Evolutionary conservation across 148 eudicot species (phyloP), one percentile per base, ranked within the genome.

Genomic region (Hydrangea macrophylla): DNA sequence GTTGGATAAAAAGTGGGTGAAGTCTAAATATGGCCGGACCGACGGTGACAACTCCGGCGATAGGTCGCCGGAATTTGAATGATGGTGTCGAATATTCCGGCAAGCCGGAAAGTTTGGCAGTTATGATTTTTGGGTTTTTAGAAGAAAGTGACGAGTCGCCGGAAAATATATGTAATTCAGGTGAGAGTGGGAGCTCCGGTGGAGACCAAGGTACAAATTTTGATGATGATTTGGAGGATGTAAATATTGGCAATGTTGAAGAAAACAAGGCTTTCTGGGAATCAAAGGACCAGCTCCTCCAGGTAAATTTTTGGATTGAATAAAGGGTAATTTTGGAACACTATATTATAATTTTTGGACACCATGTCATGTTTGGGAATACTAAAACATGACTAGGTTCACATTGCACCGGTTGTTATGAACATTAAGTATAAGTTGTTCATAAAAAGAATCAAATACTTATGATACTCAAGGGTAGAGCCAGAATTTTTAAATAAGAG

Each of bases 181-280:
- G 36, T 8, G 64, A 35, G 36, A 55, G 60, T 23, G 55, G 40
- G 23, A 18, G 53, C 36, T 67, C 24, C 1, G 64, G 17, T 1
- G 56, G 40, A 39, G 0, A 42, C 4, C 37, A 32, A 9, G 48
- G 35, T 17, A 24, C 20, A 4, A 64, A 48, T 2, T 13, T 55
- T 13, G 55, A 48, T 1, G 73, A 70, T 10, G 71, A 73, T 7
- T 45, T 39, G 17, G 68, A 59, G 64, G 65, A 64, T 10, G 60
- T 10, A 6, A 73, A 67, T 17, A 31, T 13, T 5, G 35, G 24
- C 60, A 64, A 32, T 65, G 58, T 26, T 11, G 74, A 73, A 22
- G 72, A 60, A 57, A 68, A 70, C 35, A 74, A 65, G 62, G 64
- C 82, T 7, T 74, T 74, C 26, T 74, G 82, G 82, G 72, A 70